These are phyloP conservation scores for Syncephalis fuscata DNA, from an alignment of 371 early-diverging fungal species.

Conservation along the genomic window DNA sequence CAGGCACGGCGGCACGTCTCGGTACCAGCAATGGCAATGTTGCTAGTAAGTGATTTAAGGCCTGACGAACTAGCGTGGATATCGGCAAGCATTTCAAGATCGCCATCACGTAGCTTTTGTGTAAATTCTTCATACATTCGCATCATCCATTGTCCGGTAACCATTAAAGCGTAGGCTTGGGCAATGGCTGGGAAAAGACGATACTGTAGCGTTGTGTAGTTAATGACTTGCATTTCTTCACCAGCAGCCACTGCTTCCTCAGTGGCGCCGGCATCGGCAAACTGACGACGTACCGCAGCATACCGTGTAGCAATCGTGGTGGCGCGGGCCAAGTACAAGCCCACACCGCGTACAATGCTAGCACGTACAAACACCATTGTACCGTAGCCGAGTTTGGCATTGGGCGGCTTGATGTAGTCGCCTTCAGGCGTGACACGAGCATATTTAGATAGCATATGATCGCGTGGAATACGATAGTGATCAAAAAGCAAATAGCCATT, in stretches of 20 bases:
- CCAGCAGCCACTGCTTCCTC: slow-evolving; percentile 8
- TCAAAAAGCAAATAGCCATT: slow-evolving; percentile 79
- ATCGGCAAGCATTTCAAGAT: slow-evolving; percentile 50
- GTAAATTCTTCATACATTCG: slow-evolving; percentile 45
- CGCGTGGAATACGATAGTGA: slow-evolving; percentile 58
- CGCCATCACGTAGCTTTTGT: slow-evolving; percentile 28
- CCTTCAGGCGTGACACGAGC: slow-evolving; percentile 70
- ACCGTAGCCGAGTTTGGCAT: slow-evolving; percentile 61
- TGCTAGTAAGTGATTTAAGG: slow-evolving; percentile 64
- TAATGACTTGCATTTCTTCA: slow-evolving; percentile 57
- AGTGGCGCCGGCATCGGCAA: slow-evolving; percentile 26
- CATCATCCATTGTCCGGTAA: slow-evolving; percentile 54
- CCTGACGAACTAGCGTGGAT: slow-evolving; percentile 77
- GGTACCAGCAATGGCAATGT: slow-evolving; percentile 47
- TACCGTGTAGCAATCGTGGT: slow-evolving; percentile 67
- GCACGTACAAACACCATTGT: slow-evolving; percentile 71
- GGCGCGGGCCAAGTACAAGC: slow-evolving; percentile 41
- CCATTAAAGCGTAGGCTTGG: slow-evolving; percentile 57
- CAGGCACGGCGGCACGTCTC: slow-evolving; percentile 69
- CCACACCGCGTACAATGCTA: slow-evolving; percentile 28
- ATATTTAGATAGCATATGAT: slow-evolving; percentile 82
- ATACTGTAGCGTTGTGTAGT: slow-evolving; percentile 65
- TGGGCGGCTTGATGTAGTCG: slow-evolving; percentile 50
- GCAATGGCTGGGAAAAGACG: slow-evolving; percentile 66
- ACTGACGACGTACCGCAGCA: slow-evolving; percentile 65